Conservation (phyloP, 2,329 filamentous ascomycete species). For the Tolypocladium capitatum region DNA sequence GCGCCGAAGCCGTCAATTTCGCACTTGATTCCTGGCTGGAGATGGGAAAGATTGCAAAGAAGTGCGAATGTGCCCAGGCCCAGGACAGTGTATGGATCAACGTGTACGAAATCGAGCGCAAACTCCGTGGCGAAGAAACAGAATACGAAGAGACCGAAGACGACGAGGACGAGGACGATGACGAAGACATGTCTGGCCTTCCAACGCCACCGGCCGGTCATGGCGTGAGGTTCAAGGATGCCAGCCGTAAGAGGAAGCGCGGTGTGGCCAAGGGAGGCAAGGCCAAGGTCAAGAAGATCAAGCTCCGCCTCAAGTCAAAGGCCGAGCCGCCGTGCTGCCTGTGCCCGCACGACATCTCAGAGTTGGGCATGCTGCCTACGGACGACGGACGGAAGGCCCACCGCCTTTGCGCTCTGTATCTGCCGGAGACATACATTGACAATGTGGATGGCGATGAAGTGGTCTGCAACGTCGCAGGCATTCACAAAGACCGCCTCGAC, state of each 20-base stretch:
- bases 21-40: slow-evolving; percentile 90
- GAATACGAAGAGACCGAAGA: slow-evolving; percentile 65
- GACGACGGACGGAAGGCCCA: slow-evolving; percentile 82
- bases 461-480: slow-evolving; percentile 65
- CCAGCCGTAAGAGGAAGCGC: slow-evolving; percentile 47
- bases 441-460: slow-evolving; percentile 56
- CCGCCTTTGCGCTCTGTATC: slow-evolving; percentile 77
- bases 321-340: slow-evolving; percentile 74
- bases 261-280: slow-evolving; percentile 23
- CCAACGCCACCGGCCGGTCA: slow-evolving; percentile 69
- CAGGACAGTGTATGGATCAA: slow-evolving; percentile 98
- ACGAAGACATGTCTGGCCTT: slow-evolving; percentile 52
- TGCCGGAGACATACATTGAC: slow-evolving; percentile 82
- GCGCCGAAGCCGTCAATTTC: slow-evolving; percentile 97
- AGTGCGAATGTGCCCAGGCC: slow-evolving; percentile 88
- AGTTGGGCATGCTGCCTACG: slow-evolving; percentile 70
- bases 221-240: slow-evolving; percentile 50
- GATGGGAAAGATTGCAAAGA: slow-evolving; percentile 90
- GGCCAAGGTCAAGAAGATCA: slow-evolving; percentile 63
- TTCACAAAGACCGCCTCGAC: slow-evolving; percentile 76
- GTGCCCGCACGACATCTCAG: slow-evolving; percentile 80
- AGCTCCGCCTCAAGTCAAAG: slow-evolving; percentile 58
- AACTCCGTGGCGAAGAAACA: slow-evolving; percentile 76
- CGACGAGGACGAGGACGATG: slow-evolving; percentile 50
- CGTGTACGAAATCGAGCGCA: slow-evolving; percentile 89